These are phyloP conservation scores for Beauveria sp. DNA, from an alignment of 2,329 filamentous ascomycete species.

Conservation along the genomic window DNA sequence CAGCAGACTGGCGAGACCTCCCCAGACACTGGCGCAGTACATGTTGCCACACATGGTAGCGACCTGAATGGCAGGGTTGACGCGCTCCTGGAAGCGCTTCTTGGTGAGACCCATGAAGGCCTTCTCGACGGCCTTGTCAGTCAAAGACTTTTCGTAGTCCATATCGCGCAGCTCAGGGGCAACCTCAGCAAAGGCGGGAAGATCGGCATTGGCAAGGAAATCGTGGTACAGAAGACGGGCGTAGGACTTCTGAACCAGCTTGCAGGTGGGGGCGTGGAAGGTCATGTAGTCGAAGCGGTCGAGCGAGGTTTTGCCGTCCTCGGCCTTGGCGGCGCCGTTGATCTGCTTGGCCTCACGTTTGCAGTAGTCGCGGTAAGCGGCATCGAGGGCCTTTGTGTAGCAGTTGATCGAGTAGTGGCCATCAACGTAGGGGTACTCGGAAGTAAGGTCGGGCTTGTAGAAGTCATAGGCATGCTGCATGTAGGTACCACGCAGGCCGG, in stretches of 20 bases:
- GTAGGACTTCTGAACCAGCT: slow-evolving; percentile 79
- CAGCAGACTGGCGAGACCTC: slow-evolving; percentile 65
- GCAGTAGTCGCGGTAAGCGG: slow-evolving; percentile 74
- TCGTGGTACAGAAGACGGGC: slow-evolving; percentile 80
- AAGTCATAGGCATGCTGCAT: slow-evolving; percentile 84
- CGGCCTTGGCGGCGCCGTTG: slow-evolving; percentile 34
- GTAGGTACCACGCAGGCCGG: slow-evolving; percentile 71
- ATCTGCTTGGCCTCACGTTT: slow-evolving; percentile 56
- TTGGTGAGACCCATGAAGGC: slow-evolving; percentile 77
- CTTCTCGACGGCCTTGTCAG: slow-evolving; percentile 80
- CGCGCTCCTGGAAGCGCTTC: slow-evolving; percentile 75
- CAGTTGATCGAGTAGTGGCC: slow-evolving; percentile 77
- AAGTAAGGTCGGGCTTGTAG: slow-evolving; percentile 83
- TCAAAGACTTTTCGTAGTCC: slow-evolving; percentile 71
- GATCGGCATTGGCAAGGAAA: slow-evolving; percentile 63
- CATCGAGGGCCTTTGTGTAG: slow-evolving; percentile 74
- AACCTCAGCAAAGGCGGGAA: slow-evolving; percentile 64
- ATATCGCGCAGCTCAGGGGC: slow-evolving; percentile 69
- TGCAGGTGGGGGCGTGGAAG: slow-evolving; percentile 83
- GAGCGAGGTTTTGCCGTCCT: slow-evolving; percentile 51
- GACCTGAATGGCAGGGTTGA: slow-evolving; percentile 65
- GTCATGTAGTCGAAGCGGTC: slow-evolving; percentile 79
- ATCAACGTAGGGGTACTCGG: slow-evolving; percentile 81
- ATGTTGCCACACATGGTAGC: slow-evolving; percentile 67
- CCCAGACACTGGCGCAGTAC: slow-evolving; percentile 67